A percentile compares a stretch with the other conserved stretches of the same genome.
These are phyloP conservation scores for Ophiostoma australiae DNA, from an alignment of 2,329 filamentous ascomycete species.

Conservation along the genomic window DNA sequence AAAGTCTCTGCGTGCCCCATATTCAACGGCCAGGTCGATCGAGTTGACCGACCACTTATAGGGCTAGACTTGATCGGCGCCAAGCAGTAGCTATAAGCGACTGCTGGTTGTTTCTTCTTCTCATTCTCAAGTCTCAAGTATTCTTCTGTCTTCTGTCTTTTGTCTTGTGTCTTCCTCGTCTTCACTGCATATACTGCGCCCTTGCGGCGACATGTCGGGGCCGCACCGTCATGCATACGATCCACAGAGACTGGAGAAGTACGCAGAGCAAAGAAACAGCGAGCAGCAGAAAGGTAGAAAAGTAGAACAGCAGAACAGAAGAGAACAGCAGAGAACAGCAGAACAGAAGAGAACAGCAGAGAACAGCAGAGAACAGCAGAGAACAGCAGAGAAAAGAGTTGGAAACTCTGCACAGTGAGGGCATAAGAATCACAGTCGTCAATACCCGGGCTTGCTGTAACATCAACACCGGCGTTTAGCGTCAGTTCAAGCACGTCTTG, in stretches of 20 bases:
- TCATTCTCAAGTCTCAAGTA: neutral
- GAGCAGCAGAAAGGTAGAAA: neutral
- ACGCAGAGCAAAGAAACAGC: neutral
- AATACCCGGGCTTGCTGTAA: neutral
- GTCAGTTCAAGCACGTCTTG: constrained; percentile 18
- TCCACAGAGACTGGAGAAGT: constrained; percentile 6
- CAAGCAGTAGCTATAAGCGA: too few relatives aligned
- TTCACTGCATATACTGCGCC: neutral
- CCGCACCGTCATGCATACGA: neutral
- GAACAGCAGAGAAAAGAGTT: neutral
- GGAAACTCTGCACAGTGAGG: neutral
- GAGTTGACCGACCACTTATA: neutral
- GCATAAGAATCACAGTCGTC: neutral
- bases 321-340: neutral
- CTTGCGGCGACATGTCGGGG: constrained; percentile 2
- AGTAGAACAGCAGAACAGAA: neutral
- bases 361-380: neutral
- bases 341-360: too few relatives aligned
- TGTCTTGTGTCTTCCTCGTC: neutral
- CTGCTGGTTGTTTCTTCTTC: neutral
- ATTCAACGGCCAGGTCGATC: neutral
- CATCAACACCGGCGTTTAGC: constrained; percentile 18
- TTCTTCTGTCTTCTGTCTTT: neutral
- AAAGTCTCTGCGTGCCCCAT: neutral
- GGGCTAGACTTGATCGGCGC: neutral